These are phyloP conservation scores for Candida schatavii DNA, from an alignment of 805 yeast genomes.

Conservation along the genomic window DNA sequence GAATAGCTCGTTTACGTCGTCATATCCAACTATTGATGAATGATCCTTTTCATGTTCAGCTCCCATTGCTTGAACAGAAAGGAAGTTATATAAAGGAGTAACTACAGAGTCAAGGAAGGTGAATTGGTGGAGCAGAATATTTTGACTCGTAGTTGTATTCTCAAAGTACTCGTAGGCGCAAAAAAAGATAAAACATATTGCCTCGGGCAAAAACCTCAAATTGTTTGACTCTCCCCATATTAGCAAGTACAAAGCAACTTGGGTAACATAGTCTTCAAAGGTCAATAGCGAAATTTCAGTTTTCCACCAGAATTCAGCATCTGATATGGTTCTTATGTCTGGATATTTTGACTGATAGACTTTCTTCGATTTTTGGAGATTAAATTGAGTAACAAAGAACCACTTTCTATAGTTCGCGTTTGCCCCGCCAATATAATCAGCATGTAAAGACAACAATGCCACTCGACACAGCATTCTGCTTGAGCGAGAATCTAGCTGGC, in stretches of 20 bases:
- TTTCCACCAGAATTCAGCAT: constrained; percentile 57
- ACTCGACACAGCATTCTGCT: constrained; percentile 68
- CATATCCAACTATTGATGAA: constrained; percentile 55
- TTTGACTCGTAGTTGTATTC: neutral
- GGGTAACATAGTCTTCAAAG: constrained; percentile 59
- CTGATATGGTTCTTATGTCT: neutral
- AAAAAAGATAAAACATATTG: constrained; percentile 32
- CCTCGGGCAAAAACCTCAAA: constrained; percentile 48
- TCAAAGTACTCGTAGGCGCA: constrained; percentile 21
- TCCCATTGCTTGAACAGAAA: constrained; percentile 64
- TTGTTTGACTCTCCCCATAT: constrained; percentile 82
- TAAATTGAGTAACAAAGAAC: constrained; percentile 85
- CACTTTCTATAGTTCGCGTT: constrained; percentile 85
- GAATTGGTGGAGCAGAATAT: neutral
- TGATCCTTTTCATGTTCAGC: constrained; percentile 63
- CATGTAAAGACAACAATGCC: constrained; percentile 77
- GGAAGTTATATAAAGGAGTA: constrained; percentile 52
- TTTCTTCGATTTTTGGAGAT: constrained; percentile 70
- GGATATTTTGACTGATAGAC: constrained; percentile 23
- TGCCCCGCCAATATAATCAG: constrained; percentile 91
- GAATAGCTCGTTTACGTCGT: constrained; percentile 51
- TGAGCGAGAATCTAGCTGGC: constrained; percentile 81
- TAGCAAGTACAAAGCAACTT: constrained; percentile 58
- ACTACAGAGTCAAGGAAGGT: constrained; percentile 39
- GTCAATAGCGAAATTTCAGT: constrained; percentile 53